Percentiles rank a stretch among this genome's conserved stretches.
Conservation (phyloP, 306 rosid genomes). For the Prunus mira region DNA sequence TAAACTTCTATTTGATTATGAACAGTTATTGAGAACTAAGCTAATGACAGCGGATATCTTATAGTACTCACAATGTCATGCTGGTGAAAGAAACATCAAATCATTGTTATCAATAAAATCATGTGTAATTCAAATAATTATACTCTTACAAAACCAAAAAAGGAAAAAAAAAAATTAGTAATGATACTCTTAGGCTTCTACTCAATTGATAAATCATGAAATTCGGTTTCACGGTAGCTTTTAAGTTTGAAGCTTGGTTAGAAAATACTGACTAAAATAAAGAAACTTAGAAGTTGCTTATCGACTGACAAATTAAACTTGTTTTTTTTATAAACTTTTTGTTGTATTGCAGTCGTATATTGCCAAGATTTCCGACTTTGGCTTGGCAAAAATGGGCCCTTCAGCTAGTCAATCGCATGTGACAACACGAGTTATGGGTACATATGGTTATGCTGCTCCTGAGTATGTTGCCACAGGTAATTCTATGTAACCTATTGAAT, state of each 20-base stretch:
- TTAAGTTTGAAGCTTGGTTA: not conserved
- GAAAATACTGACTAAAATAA: not conserved
- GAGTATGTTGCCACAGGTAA: slow-evolving; percentile 90
- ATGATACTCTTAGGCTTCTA: not conserved
- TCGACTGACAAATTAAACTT: not conserved
- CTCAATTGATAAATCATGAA: not conserved
- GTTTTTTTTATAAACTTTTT: slow-evolving; percentile 4
- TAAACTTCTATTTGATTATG: slow-evolving; percentile 23
- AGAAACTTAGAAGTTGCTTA: not conserved
- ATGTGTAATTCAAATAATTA: not conserved
- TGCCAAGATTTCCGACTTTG: slow-evolving; percentile 95
- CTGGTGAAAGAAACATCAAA: too few species aligned
- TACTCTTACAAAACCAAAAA: too few species aligned
- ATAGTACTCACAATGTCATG: not conserved
- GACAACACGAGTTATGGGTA: slow-evolving; percentile 96
- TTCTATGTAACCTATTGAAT: not conserved
- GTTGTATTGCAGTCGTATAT: slow-evolving; percentile 55
- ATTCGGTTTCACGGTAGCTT: too few species aligned
- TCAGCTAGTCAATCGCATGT: slow-evolving; percentile 94
- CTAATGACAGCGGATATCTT: not conserved
- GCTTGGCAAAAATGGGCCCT: slow-evolving; percentile 96
- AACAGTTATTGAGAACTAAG: not conserved
- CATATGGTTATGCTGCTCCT: slow-evolving; percentile 96
- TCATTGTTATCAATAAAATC: not conserved
- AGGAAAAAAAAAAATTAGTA: too few species aligned